Percentiles rank a stretch among this genome's conserved stretches.
These are phyloP conservation scores for Phaeodactylum tricornutum DNA, from an alignment of 108 stramenopile species.

Conservation along the genomic window DNA sequence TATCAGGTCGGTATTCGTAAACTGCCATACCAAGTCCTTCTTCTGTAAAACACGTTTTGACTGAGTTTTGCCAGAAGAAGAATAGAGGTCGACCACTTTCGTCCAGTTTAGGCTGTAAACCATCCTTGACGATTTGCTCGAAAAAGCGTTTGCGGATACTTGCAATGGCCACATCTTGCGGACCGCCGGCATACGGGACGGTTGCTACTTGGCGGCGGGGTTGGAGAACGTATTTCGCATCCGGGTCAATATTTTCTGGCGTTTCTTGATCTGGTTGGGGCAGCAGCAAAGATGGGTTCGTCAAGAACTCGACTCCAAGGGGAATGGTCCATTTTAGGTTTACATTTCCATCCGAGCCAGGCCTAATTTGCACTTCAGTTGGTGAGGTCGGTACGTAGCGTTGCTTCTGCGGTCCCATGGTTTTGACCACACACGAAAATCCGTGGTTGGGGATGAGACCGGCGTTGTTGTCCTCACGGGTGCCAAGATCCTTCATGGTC, in stretches of 20 bases:
- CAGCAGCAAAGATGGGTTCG: constrained; percentile 20
- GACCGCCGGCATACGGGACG: constrained; percentile 49
- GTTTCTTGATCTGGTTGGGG: constrained; percentile 30
- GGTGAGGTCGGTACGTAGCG: constrained; percentile 55
- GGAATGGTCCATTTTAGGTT: constrained; percentile 7
- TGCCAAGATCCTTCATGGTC: constrained; percentile 44
- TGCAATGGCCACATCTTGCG: constrained; percentile 68
- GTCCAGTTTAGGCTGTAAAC: constrained; percentile 56
- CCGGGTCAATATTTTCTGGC: constrained; percentile 8
- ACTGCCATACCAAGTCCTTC: constrained; percentile 76
- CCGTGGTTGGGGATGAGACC: constrained; percentile 64
- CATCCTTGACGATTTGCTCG: constrained; percentile 56
- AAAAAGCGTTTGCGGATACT: constrained; percentile 56
- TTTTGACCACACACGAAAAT: constrained; percentile 68
- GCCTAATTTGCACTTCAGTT: constrained; percentile 50
- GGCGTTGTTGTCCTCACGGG: constrained; percentile 39
- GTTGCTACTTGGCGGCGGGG: constrained; percentile 56
- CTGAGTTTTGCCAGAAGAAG: constrained; percentile 70
- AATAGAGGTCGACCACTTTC: constrained; percentile 63
- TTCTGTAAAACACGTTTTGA: constrained; percentile 68
- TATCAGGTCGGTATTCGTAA: constrained; percentile 70
- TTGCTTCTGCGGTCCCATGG: constrained; percentile 65
- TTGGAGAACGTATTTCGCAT: constrained; percentile 20
- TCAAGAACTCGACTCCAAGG: constrained; percentile 15
- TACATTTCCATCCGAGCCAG: not conserved